Evolutionary conservation across 345 rosid genomes (phyloP).

Genomic region (Dimocarpus longan): DNA sequence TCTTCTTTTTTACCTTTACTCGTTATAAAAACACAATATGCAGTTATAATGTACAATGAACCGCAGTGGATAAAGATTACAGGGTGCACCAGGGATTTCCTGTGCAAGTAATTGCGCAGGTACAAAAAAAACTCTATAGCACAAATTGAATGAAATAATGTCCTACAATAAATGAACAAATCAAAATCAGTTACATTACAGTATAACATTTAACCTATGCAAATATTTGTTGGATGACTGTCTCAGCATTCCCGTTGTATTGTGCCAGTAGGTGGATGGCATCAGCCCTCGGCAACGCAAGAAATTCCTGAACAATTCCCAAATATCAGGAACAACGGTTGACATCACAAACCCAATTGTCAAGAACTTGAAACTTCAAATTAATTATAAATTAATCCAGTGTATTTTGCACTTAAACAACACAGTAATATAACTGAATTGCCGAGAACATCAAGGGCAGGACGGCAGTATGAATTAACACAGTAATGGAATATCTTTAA

Average conservation of each 20-base stretch:
- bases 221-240: constrained; percentile 85
- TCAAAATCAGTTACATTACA: not conserved
- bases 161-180: constrained; percentile 26
- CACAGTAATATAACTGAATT: not conserved
- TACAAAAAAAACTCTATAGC: not conserved
- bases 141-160: constrained; percentile 30
- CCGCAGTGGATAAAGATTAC: not conserved
- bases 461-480: not conserved
- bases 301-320: constrained; percentile 74
- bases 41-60: constrained; percentile 2
- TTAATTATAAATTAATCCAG: not conserved
- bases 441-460: not conserved
- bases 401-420: not conserved
- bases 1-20: not conserved
- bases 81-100: not conserved
- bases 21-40: not conserved
- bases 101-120: not conserved
- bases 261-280: constrained; percentile 92
- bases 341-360: not conserved
- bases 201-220: constrained; percentile 32
- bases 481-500: not conserved
- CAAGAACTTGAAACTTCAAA: not conserved
- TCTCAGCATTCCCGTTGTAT: constrained; percentile 83
- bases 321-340: not conserved
- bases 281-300: constrained; percentile 94